phyloP scores from a whole-genome alignment of 2,329 filamentous ascomycete genomes.

The Shiraia bambusicola region DNA sequence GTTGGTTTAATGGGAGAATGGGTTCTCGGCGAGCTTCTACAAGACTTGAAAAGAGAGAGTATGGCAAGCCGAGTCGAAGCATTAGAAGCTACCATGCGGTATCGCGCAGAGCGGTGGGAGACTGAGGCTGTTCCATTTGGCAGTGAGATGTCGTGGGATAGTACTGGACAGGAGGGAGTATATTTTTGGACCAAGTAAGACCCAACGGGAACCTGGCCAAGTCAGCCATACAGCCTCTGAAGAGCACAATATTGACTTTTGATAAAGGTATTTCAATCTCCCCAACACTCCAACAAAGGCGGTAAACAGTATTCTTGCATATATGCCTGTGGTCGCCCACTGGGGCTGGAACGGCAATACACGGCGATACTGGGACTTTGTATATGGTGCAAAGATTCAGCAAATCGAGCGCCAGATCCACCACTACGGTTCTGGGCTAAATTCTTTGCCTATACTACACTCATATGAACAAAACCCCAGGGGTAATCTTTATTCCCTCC shows the following conservation, averaged over 20 bases:
- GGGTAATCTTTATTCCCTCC: constrained; percentile 52
- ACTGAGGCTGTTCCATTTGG: constrained; percentile 56
- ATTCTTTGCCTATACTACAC: constrained; percentile 57
- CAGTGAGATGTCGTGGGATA: constrained; percentile 65
- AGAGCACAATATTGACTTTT: constrained; percentile 1
- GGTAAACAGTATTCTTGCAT: constrained; percentile 57
- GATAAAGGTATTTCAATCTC: constrained; percentile 51
- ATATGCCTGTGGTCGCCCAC: constrained; percentile 59
- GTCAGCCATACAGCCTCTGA: too few relatives aligned
- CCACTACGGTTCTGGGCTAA: constrained; percentile 62
- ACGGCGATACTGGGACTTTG: constrained; percentile 62
- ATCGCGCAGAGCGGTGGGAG: constrained; percentile 55
- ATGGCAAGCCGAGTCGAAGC: constrained; percentile 43
- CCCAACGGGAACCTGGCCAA: not conserved
- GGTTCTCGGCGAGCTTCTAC: constrained; percentile 56
- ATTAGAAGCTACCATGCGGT: constrained; percentile 52
- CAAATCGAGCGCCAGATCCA: constrained; percentile 56
- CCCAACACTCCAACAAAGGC: constrained; percentile 53
- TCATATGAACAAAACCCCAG: constrained; percentile 52
- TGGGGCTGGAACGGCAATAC: constrained; percentile 67
- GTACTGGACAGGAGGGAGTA: constrained; percentile 62
- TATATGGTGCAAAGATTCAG: constrained; percentile 49
- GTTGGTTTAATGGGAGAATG: constrained; percentile 63
- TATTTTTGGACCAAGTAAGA: constrained; percentile 57
- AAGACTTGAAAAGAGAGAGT: constrained; percentile 54